Conservation (phyloP, 2,329 filamentous ascomycete species). For the Neopestalotiopsis sp. region DNA sequence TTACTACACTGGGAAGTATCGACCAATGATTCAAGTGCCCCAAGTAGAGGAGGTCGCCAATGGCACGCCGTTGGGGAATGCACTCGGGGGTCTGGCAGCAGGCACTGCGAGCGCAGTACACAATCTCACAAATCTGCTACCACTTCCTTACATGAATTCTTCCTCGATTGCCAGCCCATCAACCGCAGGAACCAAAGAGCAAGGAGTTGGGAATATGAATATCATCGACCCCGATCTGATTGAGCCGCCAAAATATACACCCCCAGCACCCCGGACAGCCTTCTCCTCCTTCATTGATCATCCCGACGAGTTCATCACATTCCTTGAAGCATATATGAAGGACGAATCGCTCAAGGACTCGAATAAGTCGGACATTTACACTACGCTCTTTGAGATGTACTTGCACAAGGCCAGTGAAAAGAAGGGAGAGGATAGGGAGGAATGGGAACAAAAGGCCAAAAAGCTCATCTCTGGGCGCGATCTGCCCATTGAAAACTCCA, state of each 20-base stretch:
- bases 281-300: constrained; percentile 98
- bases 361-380: constrained; percentile 87
- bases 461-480: constrained; percentile 82
- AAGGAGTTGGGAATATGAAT: constrained; percentile 59
- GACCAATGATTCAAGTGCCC: constrained; percentile 67
- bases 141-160: constrained; percentile 82
- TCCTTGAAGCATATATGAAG: constrained; percentile 85
- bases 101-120: constrained; percentile 79
- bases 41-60: constrained; percentile 40
- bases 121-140: constrained; percentile 82
- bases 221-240: constrained; percentile 53
- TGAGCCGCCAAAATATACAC: constrained; percentile 66
- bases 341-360: constrained; percentile 72
- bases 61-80: constrained; percentile 42
- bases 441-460: constrained; percentile 92
- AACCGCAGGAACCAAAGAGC: constrained; percentile 52
- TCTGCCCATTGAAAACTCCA: constrained; percentile 90
- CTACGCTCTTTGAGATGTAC: constrained; percentile 98
- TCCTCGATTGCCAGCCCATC: constrained; percentile 60
- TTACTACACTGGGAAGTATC: constrained; percentile 89
- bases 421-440: constrained; percentile 68
- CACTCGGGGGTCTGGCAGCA: constrained; percentile 43
- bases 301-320: constrained; percentile 86
- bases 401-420: constrained; percentile 83
- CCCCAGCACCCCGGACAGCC: constrained; percentile 83